Evolutionary conservation across 306 rosid species (phyloP).

Genomic region (Cucurbita ficifolia): DNA sequence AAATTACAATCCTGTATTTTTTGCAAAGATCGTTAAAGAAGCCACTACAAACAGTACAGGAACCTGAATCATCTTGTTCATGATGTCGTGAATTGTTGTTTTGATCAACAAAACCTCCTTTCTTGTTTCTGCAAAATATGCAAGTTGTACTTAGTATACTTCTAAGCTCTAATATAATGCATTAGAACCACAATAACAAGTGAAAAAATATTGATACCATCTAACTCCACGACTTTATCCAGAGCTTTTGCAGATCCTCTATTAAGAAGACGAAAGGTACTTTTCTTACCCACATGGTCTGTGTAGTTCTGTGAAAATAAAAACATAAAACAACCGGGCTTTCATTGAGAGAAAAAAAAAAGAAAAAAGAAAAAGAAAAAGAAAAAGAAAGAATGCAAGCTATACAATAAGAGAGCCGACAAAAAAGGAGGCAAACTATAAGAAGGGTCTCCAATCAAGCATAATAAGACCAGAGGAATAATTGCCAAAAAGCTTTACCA

Average conservation of each 20-base stretch:
- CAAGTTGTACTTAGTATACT: slow-evolving; percentile 10
- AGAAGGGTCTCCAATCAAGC: not conserved
- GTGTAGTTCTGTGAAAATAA: slow-evolving; percentile 53
- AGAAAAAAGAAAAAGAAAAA: no score
- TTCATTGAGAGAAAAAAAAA: not conserved
- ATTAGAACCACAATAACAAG: slow-evolving; percentile 1
- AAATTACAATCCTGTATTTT: not conserved
- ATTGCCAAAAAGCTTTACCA: not conserved
- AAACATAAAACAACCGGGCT: not conserved
- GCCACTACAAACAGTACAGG: slow-evolving; percentile 5
- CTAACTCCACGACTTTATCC: slow-evolving; percentile 83
- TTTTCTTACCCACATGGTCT: slow-evolving; percentile 65
- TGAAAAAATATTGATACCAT: slow-evolving; percentile 37
- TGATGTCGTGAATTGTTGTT: slow-evolving; percentile 87
- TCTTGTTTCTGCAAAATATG: slow-evolving; percentile 51
- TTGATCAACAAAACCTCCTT: slow-evolving; percentile 83
- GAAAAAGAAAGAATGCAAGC: no score
- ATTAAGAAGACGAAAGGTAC: slow-evolving; percentile 90
- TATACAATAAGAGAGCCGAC: no score
- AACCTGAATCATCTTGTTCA: slow-evolving; percentile 85
- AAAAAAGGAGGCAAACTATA: no score
- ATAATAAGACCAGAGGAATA: no score
- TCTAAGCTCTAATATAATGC: slow-evolving; percentile 3
- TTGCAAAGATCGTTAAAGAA: not conserved
- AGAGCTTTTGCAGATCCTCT: slow-evolving; percentile 97